phyloP scores from a whole-genome alignment of 2,329 filamentous ascomycete species.

The Zasmidium angulare region DNA sequence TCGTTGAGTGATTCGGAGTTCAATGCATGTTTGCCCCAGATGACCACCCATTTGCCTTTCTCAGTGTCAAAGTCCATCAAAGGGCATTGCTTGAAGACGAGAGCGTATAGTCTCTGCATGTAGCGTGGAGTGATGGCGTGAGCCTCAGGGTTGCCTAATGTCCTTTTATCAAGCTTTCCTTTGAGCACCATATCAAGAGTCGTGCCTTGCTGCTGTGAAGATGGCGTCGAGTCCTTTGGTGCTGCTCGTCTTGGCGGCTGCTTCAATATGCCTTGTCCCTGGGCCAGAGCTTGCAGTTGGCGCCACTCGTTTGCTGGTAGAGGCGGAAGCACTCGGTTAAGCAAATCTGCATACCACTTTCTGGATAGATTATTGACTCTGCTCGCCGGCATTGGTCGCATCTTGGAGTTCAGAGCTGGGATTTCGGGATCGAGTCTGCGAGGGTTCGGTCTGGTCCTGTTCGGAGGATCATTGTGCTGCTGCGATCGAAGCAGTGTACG shows the following conservation, averaged over 20 bases:
- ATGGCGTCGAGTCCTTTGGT: neutral
- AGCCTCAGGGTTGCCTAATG: conserved; percentile 22
- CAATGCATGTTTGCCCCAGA: conserved; percentile 32
- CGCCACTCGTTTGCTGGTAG: conserved; percentile 47
- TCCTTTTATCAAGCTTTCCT: neutral
- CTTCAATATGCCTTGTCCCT: conserved; percentile 19
- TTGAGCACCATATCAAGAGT: conserved; percentile 26
- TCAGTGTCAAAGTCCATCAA: conserved; percentile 40
- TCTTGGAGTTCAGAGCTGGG: conserved; percentile 48
- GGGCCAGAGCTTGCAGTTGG: conserved; percentile 40
- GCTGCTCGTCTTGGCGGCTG: neutral
- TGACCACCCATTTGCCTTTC: conserved; percentile 33
- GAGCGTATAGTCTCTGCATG: conserved; percentile 48
- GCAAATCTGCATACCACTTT: conserved; percentile 45
- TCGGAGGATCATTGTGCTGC: conserved; percentile 30
- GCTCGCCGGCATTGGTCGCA: conserved; percentile 45
- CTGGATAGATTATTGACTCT: conserved; percentile 45
- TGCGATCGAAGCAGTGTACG: conserved; percentile 34
- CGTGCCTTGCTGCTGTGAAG: neutral
- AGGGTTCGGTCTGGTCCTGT: conserved; percentile 28
- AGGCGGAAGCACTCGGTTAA: conserved; percentile 46
- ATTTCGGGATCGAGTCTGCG: conserved; percentile 32
- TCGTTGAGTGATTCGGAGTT: neutral
- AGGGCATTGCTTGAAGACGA: conserved; percentile 44
- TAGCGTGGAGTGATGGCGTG: conserved; percentile 43